Percentiles rank a stretch among this genome's conserved stretches.
Conservation (phyloP, 345 rosid species). For the Anastatica hierochuntica region DNA sequence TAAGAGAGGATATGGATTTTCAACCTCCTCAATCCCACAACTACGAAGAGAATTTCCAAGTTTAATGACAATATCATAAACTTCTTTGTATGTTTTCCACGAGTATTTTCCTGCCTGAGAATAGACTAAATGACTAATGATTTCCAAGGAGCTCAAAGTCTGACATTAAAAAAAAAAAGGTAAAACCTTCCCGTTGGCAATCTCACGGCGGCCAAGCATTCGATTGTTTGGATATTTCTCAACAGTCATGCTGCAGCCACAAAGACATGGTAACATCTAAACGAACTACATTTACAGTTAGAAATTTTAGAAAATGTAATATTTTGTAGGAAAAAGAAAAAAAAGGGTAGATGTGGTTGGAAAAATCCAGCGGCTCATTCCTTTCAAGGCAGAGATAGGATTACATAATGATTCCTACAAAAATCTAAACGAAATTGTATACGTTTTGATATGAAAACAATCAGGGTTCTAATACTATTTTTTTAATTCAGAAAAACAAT, state of each 20-base stretch:
- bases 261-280: neutral
- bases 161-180: neutral
- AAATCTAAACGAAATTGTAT: too few species aligned
- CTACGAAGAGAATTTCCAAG: constrained; percentile 62
- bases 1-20: neutral
- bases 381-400: neutral
- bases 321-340: neutral
- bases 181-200: constrained; percentile 53
- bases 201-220: constrained; percentile 74
- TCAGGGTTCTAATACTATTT: too few species aligned
- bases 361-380: neutral
- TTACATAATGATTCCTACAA: too few species aligned
- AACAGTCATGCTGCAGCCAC: constrained; percentile 49
- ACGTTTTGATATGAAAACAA: too few species aligned
- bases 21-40: constrained; percentile 61
- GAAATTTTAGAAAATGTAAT: neutral
- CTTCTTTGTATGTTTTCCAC: constrained; percentile 69
- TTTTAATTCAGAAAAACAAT: neutral
- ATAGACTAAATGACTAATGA: neutral
- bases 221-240: constrained; percentile 54
- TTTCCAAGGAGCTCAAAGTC: neutral
- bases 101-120: constrained; percentile 58
- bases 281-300: neutral
- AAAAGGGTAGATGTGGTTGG: neutral
- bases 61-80: constrained; percentile 57